Percentiles rank a stretch among this genome's conserved stretches.
Conservation (phyloP, 2,329 filamentous ascomycete genomes). For the Aspergillus oerlinghausenensis region DNA sequence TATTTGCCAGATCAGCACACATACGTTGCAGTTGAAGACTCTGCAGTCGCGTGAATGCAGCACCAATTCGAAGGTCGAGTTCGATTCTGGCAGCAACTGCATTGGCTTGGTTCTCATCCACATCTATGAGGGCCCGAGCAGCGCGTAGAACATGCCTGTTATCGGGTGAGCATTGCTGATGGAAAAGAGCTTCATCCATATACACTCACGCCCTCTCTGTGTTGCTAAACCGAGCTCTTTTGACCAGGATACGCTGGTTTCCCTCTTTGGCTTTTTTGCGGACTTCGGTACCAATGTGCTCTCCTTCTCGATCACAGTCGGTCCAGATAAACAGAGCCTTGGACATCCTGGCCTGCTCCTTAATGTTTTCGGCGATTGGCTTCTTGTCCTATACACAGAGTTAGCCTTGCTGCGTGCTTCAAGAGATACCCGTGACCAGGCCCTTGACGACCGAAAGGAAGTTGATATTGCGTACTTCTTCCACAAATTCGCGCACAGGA, state of each 20-base stretch:
- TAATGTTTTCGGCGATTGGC: slow-evolving; percentile 78
- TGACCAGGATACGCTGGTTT: slow-evolving; percentile 71
- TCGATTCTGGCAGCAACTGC: slow-evolving; percentile 88
- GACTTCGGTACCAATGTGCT: slow-evolving; percentile 92
- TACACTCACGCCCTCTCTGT: slow-evolving; percentile 74
- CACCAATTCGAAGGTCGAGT: slow-evolving; percentile 86
- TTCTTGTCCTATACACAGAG: slow-evolving; percentile 64
- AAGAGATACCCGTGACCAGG: not conserved
- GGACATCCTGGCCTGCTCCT: slow-evolving; percentile 67
- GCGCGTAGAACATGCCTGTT: slow-evolving; percentile 78
- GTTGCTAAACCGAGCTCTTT: slow-evolving; percentile 89
- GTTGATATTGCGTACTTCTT: slow-evolving; percentile 49
- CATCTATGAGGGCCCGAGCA: slow-evolving; percentile 66
- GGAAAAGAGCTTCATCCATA: not conserved
- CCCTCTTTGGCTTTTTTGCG: slow-evolving; percentile 70
- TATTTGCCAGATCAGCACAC: slow-evolving; percentile 60
- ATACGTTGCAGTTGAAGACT: slow-evolving; percentile 72
- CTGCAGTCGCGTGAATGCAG: slow-evolving; percentile 84
- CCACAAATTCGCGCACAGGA: slow-evolving; percentile 64
- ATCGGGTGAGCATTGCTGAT: not conserved
- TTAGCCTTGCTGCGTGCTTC: slow-evolving; percentile 10
- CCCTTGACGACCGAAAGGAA: not conserved
- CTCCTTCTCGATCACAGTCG: slow-evolving; percentile 95
- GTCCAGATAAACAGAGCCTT: slow-evolving; percentile 91
- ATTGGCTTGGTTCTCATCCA: slow-evolving; percentile 82